Evolutionary conservation across 306 rosid genomes (phyloP).

Genomic region (Prinsepia uniflora): DNA sequence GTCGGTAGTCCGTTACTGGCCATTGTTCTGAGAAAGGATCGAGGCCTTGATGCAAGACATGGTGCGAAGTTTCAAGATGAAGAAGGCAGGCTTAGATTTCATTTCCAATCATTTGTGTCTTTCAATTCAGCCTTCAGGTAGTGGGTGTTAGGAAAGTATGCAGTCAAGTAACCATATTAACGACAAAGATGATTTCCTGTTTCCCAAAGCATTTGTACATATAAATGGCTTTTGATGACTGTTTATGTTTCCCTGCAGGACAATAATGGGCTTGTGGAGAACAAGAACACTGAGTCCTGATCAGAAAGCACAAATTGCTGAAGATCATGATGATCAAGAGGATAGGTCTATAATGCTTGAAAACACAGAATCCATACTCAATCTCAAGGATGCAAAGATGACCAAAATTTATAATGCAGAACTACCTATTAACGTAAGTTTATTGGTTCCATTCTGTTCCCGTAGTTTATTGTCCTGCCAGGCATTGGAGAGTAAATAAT

Average conservation of each 20-base stretch:
- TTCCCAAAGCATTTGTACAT: neutral
- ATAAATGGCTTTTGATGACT: conserved; percentile 12
- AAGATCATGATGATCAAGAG: conserved; percentile 58
- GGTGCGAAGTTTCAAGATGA: conserved; percentile 83
- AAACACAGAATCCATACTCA: conserved; percentile 37
- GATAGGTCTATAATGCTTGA: conserved; percentile 44
- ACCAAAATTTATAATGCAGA: conserved; percentile 54
- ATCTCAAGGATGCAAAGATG: conserved; percentile 51
- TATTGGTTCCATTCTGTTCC: neutral
- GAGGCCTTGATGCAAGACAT: conserved; percentile 77
- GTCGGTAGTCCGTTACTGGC: conserved; percentile 74
- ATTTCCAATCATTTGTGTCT: conserved; percentile 79
- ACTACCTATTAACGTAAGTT: conserved; percentile 52
- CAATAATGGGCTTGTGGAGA: conserved; percentile 78
- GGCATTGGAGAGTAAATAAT: neutral
- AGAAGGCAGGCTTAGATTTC: conserved; percentile 80
- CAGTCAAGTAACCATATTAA: neutral
- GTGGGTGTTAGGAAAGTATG: conserved; percentile 4
- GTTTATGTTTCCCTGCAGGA: conserved; percentile 42
- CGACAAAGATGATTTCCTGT: neutral
- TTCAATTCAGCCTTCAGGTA: conserved; percentile 74
- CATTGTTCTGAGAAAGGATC: conserved; percentile 54
- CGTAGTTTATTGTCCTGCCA: neutral
- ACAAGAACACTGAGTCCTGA: conserved; percentile 48
- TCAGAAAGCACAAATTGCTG: conserved; percentile 48